Evolutionary conservation across 345 rosid species (phyloP), one percentile per base, ranked within the genome.

Genomic region (Atalantia buxifolia): DNA sequence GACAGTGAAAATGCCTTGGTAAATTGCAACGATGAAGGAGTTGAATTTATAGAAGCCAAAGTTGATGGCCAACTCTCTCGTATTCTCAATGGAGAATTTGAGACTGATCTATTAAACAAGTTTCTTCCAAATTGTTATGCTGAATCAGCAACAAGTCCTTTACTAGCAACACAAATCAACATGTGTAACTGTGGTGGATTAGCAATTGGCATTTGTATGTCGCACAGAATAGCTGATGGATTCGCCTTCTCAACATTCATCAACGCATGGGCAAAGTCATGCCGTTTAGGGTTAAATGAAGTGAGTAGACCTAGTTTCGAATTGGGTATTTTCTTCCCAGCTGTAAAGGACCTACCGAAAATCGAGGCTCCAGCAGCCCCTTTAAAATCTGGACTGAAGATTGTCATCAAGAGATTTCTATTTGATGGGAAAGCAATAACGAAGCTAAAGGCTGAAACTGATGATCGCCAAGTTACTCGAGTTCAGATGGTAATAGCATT

Each of bases 161-260:
- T 82, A 24, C 22, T 75, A 5, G 25, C 48, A 14, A 25, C 78
- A 19, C 84, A 81, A 55, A 27, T 53, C 42, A 81, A 74, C 65
- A 38, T 22, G 42, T 81, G 78, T 60, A 65, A 81, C 7, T 81
- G 84, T 24, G 78, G 81, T 4, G 81, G 81, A 55, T 6, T 73
- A 14, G 81, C 78, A 28, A 19, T 81, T 61, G 84, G 75, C 7
- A 8, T 72, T 7, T 35, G 71, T 65, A 60, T 63, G 56, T 74
- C 79, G 14, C 85, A 82, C 22, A 78, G 77, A 70, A 53, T 78
- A 21, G 76, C 40, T 55, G 85, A 82, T 75, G 78, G 78, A 42
- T 30, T 62, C 10, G 66, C 76, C 19, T 40, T 42, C 22, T 69
- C 25, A n/a, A 53, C 40, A 3, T 78, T 78, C 64, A 27, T 75